A percentile compares a stretch with the other conserved stretches of the same genome.
Conservation (phyloP, 495 filamentous ascomycete species). For the Diplogelasinospora grovesii region DNA sequence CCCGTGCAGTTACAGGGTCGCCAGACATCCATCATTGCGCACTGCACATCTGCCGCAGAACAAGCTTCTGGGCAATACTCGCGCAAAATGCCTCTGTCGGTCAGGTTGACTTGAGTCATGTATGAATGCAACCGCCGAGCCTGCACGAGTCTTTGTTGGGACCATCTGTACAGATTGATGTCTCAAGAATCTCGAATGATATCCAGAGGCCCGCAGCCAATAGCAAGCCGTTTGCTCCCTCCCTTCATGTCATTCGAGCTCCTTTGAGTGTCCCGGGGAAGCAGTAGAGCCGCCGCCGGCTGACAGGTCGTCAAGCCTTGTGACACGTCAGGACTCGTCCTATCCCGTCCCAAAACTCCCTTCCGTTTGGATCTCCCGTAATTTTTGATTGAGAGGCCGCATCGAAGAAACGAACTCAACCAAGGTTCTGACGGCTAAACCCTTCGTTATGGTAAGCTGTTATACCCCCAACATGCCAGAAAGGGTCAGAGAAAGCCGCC, state of each 20-base stretch:
- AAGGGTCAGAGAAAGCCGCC: conserved; percentile 14
- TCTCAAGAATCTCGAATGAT: conserved; percentile 5
- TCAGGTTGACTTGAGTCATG: no score
- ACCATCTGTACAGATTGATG: neutral
- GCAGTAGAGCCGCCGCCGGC: conserved; percentile 12
- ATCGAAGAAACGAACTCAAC: conserved; percentile 15
- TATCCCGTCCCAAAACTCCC: conserved; percentile 11
- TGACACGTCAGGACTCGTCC: conserved; percentile 11
- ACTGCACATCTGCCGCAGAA: no score
- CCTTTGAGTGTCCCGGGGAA: conserved; percentile 6
- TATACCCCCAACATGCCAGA: conserved; percentile 21
- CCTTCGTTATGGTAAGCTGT: conserved; percentile 11
- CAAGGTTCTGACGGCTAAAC: conserved; percentile 27
- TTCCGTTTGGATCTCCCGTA: conserved; percentile 15
- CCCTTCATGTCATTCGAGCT: conserved; percentile 8
- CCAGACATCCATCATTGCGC: neutral
- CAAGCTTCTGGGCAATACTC: no score
- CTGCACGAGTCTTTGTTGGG: neutral
- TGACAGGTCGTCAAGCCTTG: conserved; percentile 17
- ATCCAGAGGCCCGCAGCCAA: conserved; percentile 9
- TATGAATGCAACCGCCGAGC: neutral
- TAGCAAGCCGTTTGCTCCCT: conserved; percentile 1
- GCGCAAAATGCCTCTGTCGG: no score
- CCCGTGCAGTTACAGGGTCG: no score
- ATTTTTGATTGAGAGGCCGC: conserved; percentile 12